Conservation (phyloP, 768 basidiomycete species). For the Xerocomellus dryophilus region DNA sequence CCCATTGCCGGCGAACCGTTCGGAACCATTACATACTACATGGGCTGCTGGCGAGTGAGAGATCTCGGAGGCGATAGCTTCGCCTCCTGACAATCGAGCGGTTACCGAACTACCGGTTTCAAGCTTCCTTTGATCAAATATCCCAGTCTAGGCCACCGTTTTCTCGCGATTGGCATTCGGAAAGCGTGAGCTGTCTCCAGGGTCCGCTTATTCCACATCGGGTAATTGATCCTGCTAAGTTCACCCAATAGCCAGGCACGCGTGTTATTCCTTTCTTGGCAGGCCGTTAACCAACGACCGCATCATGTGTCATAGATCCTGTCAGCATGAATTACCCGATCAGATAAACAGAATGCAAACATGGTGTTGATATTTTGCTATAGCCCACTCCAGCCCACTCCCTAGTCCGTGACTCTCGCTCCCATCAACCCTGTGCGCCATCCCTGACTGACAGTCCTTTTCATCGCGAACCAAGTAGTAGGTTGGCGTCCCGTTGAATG, state of each 20-base stretch:
- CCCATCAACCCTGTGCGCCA: conserved; percentile 18
- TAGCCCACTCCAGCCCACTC: conserved; percentile 14
- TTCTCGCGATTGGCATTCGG: conserved; percentile 27
- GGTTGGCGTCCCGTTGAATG: conserved; percentile 2
- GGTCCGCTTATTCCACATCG: conserved; percentile 30
- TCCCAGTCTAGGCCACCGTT: conserved; percentile 27
- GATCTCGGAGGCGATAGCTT: conserved; percentile 35
- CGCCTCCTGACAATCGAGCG: conserved; percentile 34
- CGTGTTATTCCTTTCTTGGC: conserved; percentile 21
- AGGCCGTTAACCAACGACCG: conserved; percentile 2
- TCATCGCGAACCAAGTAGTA: neutral
- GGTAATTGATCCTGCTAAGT: conserved; percentile 26
- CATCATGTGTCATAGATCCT: conserved; percentile 5
- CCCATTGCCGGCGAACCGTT: conserved; percentile 26
- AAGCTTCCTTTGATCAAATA: conserved; percentile 27
- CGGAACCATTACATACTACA: conserved; percentile 34
- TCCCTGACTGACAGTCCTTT: conserved; percentile 11
- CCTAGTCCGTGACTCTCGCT: conserved; percentile 23
- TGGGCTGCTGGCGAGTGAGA: conserved; percentile 26
- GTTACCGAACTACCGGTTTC: conserved; percentile 30
- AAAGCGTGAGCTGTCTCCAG: conserved; percentile 29
- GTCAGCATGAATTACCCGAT: conserved; percentile 26
- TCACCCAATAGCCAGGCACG: conserved; percentile 19
- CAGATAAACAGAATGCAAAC: conserved; percentile 23
- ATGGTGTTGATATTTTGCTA: conserved; percentile 4